Evolutionary conservation across 1,284 basidiomycete species (phyloP).

Genomic region (Sparassis latifolia): DNA sequence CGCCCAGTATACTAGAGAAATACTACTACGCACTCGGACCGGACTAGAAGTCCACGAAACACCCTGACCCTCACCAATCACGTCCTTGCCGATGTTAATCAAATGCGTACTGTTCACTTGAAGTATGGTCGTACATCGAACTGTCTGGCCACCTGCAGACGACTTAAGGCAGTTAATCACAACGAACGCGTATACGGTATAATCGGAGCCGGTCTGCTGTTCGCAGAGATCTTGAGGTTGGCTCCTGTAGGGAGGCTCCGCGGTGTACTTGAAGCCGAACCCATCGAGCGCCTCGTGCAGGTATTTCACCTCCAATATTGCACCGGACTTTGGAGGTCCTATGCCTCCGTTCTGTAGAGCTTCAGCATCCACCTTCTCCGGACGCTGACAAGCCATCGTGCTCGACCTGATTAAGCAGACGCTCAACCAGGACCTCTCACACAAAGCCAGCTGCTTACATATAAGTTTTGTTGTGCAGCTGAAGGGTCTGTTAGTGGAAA

Average conservation of each 20-base stretch:
- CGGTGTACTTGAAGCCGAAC: conserved; percentile 19
- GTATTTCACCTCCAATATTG: conserved; percentile 22
- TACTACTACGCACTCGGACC: conserved; percentile 36
- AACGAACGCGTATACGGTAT: conserved; percentile 23
- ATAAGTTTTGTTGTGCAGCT: no score
- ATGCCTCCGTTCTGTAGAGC: conserved; percentile 12
- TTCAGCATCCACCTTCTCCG: neutral
- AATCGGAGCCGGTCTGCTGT: conserved; percentile 10
- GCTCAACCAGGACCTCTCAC: no score
- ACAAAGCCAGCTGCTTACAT: no score
- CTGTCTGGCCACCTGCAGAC: conserved; percentile 11
- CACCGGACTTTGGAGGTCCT: conserved; percentile 18
- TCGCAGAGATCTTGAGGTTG: no score
- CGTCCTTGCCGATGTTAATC: conserved; percentile 45
- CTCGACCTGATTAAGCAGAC: no score
- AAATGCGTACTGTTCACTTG: conserved; percentile 52
- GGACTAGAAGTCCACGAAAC: conserved; percentile 53
- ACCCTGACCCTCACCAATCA: conserved; percentile 47
- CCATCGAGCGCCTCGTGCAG: conserved; percentile 23
- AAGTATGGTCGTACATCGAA: conserved; percentile 25
- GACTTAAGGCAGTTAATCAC: conserved; percentile 24
- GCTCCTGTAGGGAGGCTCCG: conserved; percentile 10
- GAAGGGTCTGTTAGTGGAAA: no score
- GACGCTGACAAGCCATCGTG: no score
- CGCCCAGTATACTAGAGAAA: neutral